Percentiles rank a stretch among this genome's conserved stretches.
Conservation (phyloP, 2,329 filamentous ascomycete species). For the Aspergillus pseudoglaucus region DNA sequence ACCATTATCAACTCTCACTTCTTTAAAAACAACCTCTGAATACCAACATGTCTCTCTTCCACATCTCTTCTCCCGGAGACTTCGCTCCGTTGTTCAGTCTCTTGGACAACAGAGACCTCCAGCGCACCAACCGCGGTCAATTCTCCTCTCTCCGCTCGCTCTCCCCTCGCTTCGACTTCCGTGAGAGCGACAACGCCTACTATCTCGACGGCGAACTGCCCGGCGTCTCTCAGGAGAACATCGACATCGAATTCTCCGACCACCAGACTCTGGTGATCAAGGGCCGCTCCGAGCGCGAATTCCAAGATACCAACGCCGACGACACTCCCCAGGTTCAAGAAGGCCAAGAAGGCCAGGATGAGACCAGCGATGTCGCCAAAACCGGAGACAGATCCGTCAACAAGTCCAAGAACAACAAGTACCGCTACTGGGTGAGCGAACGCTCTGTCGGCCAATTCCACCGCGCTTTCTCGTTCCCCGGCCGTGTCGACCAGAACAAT, state of each 20-base stretch:
- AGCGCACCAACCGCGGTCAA: slow-evolving; percentile 21
- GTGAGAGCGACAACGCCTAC: slow-evolving; percentile 39
- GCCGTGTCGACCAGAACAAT: slow-evolving; percentile 52
- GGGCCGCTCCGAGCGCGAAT: slow-evolving; percentile 35
- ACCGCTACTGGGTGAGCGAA: slow-evolving; percentile 55
- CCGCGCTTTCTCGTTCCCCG: slow-evolving; percentile 54
- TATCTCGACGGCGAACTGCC: slow-evolving; percentile 44
- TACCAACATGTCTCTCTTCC: slow-evolving; percentile 31
- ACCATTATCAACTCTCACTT: neutral
- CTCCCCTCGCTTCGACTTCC: slow-evolving; percentile 42
- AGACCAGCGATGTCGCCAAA: slow-evolving; percentile 22
- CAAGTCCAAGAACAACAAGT: slow-evolving; percentile 18
- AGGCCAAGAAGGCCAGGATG: neutral
- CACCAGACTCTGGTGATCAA: slow-evolving; percentile 41
- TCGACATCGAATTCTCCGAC: slow-evolving; percentile 43
- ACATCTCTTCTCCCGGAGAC: slow-evolving; percentile 26
- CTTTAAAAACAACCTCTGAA: neutral
- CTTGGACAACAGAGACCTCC: slow-evolving; percentile 39
- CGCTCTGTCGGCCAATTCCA: slow-evolving; percentile 55
- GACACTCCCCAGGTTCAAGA: slow-evolving; percentile 43
- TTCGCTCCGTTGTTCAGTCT: slow-evolving; percentile 41
- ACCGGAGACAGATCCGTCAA: slow-evolving; percentile 14
- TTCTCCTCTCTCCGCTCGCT: slow-evolving; percentile 24
- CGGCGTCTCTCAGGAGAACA: slow-evolving; percentile 40
- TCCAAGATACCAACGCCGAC: slow-evolving; percentile 30